phyloP scores from a whole-genome alignment of 2,329 filamentous ascomycete species.

The Neocucurbitaria cava region DNA sequence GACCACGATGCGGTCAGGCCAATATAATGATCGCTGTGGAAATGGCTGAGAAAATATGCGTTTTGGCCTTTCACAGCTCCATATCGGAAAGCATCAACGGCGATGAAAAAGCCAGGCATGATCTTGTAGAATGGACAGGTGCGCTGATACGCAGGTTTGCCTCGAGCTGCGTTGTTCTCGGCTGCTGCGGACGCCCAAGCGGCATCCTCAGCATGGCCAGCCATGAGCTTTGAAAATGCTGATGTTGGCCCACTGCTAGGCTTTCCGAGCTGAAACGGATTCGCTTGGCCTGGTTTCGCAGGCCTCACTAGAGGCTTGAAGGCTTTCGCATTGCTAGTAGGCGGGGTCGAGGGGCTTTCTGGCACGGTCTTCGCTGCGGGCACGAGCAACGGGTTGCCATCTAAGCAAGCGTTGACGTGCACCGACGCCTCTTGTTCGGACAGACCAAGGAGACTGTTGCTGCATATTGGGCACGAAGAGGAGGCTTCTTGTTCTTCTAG shows the following conservation, averaged over 20 bases:
- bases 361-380: constrained; percentile 36
- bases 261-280: constrained; percentile 70
- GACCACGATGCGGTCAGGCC: constrained; percentile 87
- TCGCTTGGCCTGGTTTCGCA: constrained; percentile 79
- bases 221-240: constrained; percentile 94
- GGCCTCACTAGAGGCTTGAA: constrained; percentile 71
- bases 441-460: constrained; percentile 64
- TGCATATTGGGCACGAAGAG: constrained; percentile 78
- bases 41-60: constrained; percentile 96
- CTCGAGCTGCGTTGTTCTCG: constrained; percentile 76
- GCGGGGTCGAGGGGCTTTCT: constrained; percentile 9
- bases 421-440: constrained; percentile 71
- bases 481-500: constrained; percentile 23
- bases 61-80: constrained; percentile 90
- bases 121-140: constrained; percentile 99
- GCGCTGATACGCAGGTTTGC: constrained; percentile 84
- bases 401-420: constrained; percentile 93
- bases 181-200: constrained; percentile 91
- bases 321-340: constrained; percentile 54
- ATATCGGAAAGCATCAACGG: constrained; percentile 95
- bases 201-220: constrained; percentile 83
- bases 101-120: constrained; percentile 88
- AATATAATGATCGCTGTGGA: constrained; percentile 97
- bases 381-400: constrained; percentile 74
- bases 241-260: constrained; percentile 57